Percentiles rank a stretch among this genome's conserved stretches.
These are phyloP conservation scores for Dictyostelium purpureum DNA, from an alignment of 78 protist species.

Conservation along the genomic window DNA sequence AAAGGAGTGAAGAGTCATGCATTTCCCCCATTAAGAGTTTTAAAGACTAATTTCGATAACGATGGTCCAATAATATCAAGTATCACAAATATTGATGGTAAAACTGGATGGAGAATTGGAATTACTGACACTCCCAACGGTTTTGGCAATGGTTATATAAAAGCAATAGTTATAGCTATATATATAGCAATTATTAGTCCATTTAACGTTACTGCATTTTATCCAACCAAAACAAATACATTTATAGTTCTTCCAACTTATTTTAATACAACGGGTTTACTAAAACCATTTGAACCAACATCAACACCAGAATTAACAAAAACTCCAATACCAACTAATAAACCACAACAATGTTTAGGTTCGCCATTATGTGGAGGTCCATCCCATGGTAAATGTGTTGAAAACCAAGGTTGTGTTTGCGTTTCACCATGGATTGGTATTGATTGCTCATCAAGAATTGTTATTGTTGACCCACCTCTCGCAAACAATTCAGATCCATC, in stretches of 20 bases:
- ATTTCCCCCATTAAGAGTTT: no score
- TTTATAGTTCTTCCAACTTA: neutral
- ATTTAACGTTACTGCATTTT: neutral
- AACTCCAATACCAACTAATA: neutral
- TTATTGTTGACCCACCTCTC: neutral
- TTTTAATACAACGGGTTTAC: no score
- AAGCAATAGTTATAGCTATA: neutral
- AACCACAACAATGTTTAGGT: neutral
- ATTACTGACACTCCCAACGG: no score
- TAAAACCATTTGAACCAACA: no score
- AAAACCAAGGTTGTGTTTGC: neutral
- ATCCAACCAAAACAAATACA: neutral
- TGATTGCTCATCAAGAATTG: neutral
- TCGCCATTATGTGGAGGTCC: neutral
- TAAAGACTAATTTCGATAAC: no score
- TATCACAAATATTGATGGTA: no score
- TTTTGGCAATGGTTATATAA: no score
- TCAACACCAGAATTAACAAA: no score
- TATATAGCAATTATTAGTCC: neutral
- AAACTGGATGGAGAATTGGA: no score
- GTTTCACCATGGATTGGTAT: conserved; percentile 3
- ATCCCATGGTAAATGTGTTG: neutral
- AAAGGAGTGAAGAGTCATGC: no score
- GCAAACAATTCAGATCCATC: no score
- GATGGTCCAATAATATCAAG: no score